Percentiles rank a stretch among this genome's conserved stretches.
These are phyloP conservation scores for Xylaria bambusicola DNA, from an alignment of 495 filamentous ascomycete species.

Conservation along the genomic window DNA sequence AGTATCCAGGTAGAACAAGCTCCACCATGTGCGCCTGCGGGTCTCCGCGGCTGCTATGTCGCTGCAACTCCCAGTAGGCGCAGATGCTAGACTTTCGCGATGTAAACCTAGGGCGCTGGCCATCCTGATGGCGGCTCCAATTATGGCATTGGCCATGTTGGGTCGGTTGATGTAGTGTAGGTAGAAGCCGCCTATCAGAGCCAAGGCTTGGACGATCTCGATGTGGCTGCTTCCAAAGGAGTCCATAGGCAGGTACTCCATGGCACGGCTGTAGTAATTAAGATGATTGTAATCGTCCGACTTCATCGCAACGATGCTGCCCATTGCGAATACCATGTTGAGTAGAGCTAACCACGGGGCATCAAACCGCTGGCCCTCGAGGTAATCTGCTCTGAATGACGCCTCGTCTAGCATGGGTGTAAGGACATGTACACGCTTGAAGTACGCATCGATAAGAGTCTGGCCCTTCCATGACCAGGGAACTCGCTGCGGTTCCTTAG, in stretches of 20 bases:
- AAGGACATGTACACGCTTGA: slow-evolving; percentile 72
- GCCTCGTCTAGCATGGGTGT: slow-evolving; percentile 78
- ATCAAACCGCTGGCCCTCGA: slow-evolving; percentile 66
- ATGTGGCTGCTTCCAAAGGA: slow-evolving; percentile 69
- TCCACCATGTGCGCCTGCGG: slow-evolving; percentile 77
- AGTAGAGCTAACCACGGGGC: slow-evolving; percentile 73
- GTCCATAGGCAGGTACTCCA: slow-evolving; percentile 67
- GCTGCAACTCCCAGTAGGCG: slow-evolving; percentile 38
- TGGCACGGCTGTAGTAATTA: slow-evolving; percentile 70
- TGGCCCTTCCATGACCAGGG: slow-evolving; percentile 62
- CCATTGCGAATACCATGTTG: slow-evolving; percentile 81
- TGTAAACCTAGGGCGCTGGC: slow-evolving; percentile 73
- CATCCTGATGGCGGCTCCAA: slow-evolving; percentile 70
- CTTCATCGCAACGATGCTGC: slow-evolving; percentile 69
- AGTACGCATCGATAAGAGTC: slow-evolving; percentile 74
- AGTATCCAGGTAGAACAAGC: slow-evolving; percentile 75
- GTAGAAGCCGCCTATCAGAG: slow-evolving; percentile 74
- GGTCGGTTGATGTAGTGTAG: slow-evolving; percentile 79
- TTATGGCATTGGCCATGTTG: slow-evolving; percentile 69
- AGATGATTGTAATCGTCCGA: slow-evolving; percentile 71
- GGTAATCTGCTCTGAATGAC: slow-evolving; percentile 70
- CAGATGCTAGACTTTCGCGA: slow-evolving; percentile 63
- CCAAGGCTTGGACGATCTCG: slow-evolving; percentile 70
- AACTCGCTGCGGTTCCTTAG: slow-evolving; percentile 56
- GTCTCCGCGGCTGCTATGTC: slow-evolving; percentile 62